Evolutionary conservation across 164 flowering plant species (phyloP).

Genomic region (Buxus sempervirens): DNA sequence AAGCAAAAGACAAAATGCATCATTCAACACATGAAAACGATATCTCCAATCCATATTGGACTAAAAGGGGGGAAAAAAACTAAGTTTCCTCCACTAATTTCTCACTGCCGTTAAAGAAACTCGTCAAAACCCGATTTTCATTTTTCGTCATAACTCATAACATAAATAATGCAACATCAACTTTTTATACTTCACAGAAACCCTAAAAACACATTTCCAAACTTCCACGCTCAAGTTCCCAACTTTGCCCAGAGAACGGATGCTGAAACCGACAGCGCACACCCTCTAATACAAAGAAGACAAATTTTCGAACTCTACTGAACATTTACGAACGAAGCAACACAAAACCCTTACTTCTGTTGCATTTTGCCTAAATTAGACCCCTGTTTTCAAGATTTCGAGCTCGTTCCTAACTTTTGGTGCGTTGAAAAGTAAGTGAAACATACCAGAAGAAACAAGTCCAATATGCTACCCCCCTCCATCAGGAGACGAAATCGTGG

Average conservation of each 20-base stretch:
- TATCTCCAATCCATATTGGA: too few species aligned
- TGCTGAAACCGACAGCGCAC: not conserved
- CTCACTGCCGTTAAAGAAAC: too few species aligned
- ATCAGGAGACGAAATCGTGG: slow-evolving; percentile 73
- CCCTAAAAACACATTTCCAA: not conserved
- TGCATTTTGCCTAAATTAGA: not conserved
- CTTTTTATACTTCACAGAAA: not conserved
- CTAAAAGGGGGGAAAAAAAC: too few species aligned
- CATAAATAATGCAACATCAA: too few species aligned
- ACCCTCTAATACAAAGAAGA: not conserved
- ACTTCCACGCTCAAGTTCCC: not conserved
- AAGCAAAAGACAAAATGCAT: too few species aligned
- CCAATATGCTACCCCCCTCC: slow-evolving; percentile 94
- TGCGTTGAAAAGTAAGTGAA: slow-evolving; percentile 30
- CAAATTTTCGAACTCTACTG: not conserved
- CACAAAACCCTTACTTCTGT: not conserved
- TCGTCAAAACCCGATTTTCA: too few species aligned
- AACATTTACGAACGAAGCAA: not conserved
- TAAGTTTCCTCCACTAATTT: too few species aligned
- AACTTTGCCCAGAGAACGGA: not conserved
- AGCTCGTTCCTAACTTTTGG: not conserved
- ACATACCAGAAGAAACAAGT: slow-evolving; percentile 54
- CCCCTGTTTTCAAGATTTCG: not conserved
- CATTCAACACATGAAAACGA: too few species aligned
- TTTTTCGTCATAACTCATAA: too few species aligned